Evolutionary conservation across 495 filamentous ascomycete species (phyloP), one percentile per base, ranked within the genome.

Genomic region (Sabuloglossum arenarium): DNA sequence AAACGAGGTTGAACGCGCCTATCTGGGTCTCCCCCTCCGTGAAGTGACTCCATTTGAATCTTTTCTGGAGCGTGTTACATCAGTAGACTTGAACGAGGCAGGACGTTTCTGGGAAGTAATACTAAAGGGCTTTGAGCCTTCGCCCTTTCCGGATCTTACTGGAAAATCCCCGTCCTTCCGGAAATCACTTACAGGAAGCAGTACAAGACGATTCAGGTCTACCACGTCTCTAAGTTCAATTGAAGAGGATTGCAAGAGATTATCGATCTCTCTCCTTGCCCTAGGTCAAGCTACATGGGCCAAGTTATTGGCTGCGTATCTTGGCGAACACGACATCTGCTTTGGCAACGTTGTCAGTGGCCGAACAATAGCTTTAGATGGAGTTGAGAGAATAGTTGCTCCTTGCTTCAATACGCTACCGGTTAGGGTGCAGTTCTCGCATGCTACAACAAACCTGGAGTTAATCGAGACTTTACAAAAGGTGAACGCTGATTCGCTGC

Each of bases 391-490:
- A 5, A 78, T 94, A 9, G 76, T 94, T 23, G 81, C 84, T 0
- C 89, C 89, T 0, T 87, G 86, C 63, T 91, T 94, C 68, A 94
- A 90, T 58, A 94, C 89, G 0, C 71, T 94, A 23, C 87, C 89
- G 0, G 67, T 87, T n/a, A 75, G 88, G 21, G 65, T 83, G 54
- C 63, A 76, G 29, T 53, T 81, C n/a, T 62, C 67, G 3, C 57
- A 54, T 11, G 56, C 46, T 24, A 63, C 52, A 56, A 72, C 53
- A 59, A 79, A 79, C 54, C 51, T 68, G n/a, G 75, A 79, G 9
- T 59, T 84, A 16, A 68, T 72, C 58, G 65, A 63, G 51, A 62
- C 64, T 1, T 70, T 85, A 6, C 79, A 86, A 30, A 62, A 58
- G 0, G 60, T 76, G 37, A 86, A 83, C 61, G 66, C 72, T 2